phyloP scores from a whole-genome alignment of 768 basidiomycete species.

The Chiua virens region DNA sequence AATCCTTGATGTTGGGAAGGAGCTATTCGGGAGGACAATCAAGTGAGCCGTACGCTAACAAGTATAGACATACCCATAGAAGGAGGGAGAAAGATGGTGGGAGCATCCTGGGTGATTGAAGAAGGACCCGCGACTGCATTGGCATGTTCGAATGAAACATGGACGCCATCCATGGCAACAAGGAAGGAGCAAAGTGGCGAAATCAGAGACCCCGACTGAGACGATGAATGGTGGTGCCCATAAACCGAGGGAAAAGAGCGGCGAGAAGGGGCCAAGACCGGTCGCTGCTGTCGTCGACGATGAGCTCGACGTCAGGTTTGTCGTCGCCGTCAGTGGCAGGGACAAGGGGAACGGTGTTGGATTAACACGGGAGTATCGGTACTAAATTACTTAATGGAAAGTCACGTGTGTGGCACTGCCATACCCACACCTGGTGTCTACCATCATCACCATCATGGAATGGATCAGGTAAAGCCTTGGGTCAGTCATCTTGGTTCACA shows the following conservation, averaged over 20 bases:
- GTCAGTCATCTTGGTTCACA: background rate
- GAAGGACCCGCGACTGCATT: constrained; percentile 71
- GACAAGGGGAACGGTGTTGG: constrained; percentile 38
- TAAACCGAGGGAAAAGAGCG: constrained; percentile 4
- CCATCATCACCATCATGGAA: constrained; percentile 8
- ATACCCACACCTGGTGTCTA: background rate
- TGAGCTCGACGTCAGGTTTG: constrained; percentile 28
- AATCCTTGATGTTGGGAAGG: constrained; percentile 38
- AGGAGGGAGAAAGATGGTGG: constrained; percentile 30
- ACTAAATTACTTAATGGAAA: constrained; percentile 30
- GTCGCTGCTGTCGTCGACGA: constrained; percentile 31
- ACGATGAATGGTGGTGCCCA: constrained; percentile 13
- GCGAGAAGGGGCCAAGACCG: background rate
- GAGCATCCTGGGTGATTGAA: constrained; percentile 24
- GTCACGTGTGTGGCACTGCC: constrained; percentile 26
- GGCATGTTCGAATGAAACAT: constrained; percentile 30
- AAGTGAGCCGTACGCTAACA: constrained; percentile 5
- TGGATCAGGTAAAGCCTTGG: constrained; percentile 24
- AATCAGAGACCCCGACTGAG: constrained; percentile 26
- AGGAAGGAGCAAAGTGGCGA: constrained; percentile 12
- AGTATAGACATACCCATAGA: constrained; percentile 30
- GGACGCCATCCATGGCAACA: constrained; percentile 31
- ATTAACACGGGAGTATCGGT: constrained; percentile 29
- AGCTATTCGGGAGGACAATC: constrained; percentile 23
- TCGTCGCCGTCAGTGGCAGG: constrained; percentile 35